phyloP scores from a whole-genome alignment of 805 yeast genomes.

The Saitoella complicata region DNA sequence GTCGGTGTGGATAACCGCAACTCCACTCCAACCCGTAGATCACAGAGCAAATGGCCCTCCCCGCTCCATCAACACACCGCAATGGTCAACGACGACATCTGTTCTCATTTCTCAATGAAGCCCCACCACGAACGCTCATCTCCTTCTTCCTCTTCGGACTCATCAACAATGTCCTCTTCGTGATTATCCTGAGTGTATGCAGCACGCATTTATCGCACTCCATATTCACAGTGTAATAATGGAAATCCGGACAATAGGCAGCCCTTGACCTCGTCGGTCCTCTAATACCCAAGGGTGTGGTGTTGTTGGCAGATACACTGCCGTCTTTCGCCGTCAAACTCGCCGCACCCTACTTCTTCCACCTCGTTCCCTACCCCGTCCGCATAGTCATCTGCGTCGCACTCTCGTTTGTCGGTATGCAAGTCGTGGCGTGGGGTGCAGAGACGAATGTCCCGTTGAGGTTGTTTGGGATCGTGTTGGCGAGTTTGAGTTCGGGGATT shows the following conservation, averaged over 20 bases:
- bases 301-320: conserved; percentile 68
- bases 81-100: no score
- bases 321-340: conserved; percentile 66
- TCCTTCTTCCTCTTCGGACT: conserved; percentile 76
- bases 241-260: no score
- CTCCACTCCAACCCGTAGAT: no score
- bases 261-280: conserved; percentile 62
- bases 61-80: no score
- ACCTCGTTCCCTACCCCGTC: conserved; percentile 39
- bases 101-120: no score
- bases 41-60: no score
- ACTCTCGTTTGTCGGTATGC: conserved; percentile 61
- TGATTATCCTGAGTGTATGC: conserved; percentile 66
- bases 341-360: conserved; percentile 65
- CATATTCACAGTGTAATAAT: no score
- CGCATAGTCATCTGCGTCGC: conserved; percentile 41
- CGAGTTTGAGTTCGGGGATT: conserved; percentile 71
- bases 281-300: conserved; percentile 66
- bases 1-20: no score
- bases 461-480: conserved; percentile 56
- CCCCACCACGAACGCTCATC: background rate
- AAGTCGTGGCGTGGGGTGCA: conserved; percentile 34
- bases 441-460: conserved; percentile 23
- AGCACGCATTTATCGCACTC: no score
- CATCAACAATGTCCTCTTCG: conserved; percentile 75